These are phyloP conservation scores for Chenopodium suecicum DNA, from an alignment of 148 eudicot species.

Conservation along the genomic window DNA sequence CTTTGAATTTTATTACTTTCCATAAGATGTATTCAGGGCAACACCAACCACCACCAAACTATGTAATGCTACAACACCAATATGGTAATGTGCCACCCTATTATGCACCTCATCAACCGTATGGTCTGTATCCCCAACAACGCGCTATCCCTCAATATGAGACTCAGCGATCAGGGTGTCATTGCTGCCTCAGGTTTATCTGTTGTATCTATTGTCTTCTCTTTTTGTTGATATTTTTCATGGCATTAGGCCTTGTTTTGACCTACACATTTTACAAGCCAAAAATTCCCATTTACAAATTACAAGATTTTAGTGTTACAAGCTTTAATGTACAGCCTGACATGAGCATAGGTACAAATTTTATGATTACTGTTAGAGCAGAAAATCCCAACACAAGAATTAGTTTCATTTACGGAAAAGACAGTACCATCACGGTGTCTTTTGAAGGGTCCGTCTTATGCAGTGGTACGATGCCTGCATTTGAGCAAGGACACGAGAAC, in stretches of 20 bases:
- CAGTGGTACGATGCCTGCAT: constrained; percentile 45
- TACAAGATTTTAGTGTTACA: constrained; percentile 38
- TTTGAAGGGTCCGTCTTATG: constrained; percentile 37
- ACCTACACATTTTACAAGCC: constrained; percentile 48
- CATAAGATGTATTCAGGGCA: constrained; percentile 35
- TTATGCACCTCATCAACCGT: constrained; percentile 27
- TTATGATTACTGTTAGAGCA: constrained; percentile 35
- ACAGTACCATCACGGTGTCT: constrained; percentile 31
- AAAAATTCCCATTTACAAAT: constrained; percentile 40
- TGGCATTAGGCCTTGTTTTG: constrained; percentile 5
- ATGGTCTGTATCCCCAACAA: constrained; percentile 23
- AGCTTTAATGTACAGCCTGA: constrained; percentile 37
- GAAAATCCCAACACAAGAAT: constrained; percentile 52
- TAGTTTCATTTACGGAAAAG: constrained; percentile 37
- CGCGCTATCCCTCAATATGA: background rate
- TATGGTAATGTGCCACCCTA: constrained; percentile 25
- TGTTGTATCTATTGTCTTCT: constrained; percentile 51
- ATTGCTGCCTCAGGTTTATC: constrained; percentile 41
- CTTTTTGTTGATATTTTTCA: constrained; percentile 33
- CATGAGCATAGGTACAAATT: constrained; percentile 31
- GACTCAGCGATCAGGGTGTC: constrained; percentile 26
- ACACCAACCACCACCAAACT: constrained; percentile 37
- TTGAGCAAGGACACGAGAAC: constrained; percentile 45
- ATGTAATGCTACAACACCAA: constrained; percentile 32
- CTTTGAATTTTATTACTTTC: constrained; percentile 12